Conservation (phyloP, 768 basidiomycete species). For the Termitomyces titanicus region DNA sequence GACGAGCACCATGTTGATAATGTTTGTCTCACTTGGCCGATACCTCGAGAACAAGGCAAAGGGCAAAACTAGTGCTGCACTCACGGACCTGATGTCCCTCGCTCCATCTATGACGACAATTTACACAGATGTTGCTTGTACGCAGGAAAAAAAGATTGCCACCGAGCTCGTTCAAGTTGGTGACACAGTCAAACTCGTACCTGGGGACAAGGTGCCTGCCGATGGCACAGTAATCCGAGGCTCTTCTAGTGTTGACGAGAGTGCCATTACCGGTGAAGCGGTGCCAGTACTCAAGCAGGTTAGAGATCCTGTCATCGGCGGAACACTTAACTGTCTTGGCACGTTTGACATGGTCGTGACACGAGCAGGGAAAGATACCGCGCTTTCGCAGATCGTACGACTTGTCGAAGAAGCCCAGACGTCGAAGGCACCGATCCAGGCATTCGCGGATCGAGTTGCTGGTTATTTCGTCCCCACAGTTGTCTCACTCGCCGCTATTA, state of each 20-base stretch:
- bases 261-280: conserved; percentile 94
- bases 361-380: conserved; percentile 94
- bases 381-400: conserved; percentile 92
- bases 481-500: conserved; percentile 74
- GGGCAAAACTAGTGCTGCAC: conserved; percentile 93
- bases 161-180: conserved; percentile 95
- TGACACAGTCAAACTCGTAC: conserved; percentile 89
- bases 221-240: conserved; percentile 90
- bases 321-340: conserved; percentile 96
- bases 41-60: conserved; percentile 97
- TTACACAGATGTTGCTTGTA: conserved; percentile 81
- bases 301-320: conserved; percentile 89
- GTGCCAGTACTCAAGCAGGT: conserved; percentile 80
- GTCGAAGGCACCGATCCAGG: conserved; percentile 96
- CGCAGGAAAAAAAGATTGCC: conserved; percentile 84
- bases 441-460: conserved; percentile 91
- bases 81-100: conserved; percentile 95
- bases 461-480: conserved; percentile 95
- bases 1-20: conserved; percentile 98
- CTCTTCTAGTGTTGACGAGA: conserved; percentile 89
- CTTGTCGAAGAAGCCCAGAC: conserved; percentile 99
- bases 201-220: conserved; percentile 94
- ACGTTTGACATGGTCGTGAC: conserved; percentile 96
- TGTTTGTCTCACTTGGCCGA: conserved; percentile 93
- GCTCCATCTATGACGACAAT: conserved; percentile 95